These are phyloP conservation scores for Canavalia gladiata DNA, from an alignment of 306 rosid species.

Conservation along the genomic window DNA sequence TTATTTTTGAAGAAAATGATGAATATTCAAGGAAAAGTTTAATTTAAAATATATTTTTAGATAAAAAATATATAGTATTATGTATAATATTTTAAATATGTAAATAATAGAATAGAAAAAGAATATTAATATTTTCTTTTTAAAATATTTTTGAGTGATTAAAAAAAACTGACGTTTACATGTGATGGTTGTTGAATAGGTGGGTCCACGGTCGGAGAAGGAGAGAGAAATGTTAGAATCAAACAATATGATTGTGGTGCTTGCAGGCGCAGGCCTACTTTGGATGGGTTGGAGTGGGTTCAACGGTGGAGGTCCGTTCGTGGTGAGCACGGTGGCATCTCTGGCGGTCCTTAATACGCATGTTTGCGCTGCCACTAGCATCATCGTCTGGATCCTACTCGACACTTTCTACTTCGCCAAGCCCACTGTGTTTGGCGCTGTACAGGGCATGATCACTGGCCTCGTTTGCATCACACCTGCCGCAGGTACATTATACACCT, in stretches of 20 bases:
- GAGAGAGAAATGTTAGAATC: constrained; percentile 43
- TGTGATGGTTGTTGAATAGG: constrained; percentile 41
- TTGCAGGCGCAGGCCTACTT: constrained; percentile 65
- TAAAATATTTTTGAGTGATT: too few relatives aligned
- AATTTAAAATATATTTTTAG: too few relatives aligned
- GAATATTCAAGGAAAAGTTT: too few relatives aligned
- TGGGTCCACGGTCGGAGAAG: constrained; percentile 52
- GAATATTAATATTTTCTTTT: too few relatives aligned
- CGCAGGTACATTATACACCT: constrained; percentile 45
- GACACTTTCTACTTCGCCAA: constrained; percentile 54
- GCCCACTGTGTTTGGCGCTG: constrained; percentile 61
- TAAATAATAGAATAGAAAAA: too few relatives aligned
- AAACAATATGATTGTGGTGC: constrained; percentile 57
- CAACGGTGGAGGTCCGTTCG: constrained; percentile 66
- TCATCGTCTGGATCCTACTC: constrained; percentile 54
- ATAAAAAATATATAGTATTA: too few relatives aligned
- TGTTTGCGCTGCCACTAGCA: constrained; percentile 57
- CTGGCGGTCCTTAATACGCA: constrained; percentile 64
- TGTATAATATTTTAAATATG: too few relatives aligned
- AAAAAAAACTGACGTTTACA: not conserved
- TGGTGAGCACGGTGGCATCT: constrained; percentile 52
- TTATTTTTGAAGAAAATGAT: too few relatives aligned
- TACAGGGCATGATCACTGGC: constrained; percentile 68
- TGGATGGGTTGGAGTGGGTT: constrained; percentile 78
- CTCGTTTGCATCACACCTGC: constrained; percentile 67